Evolutionary conservation across 192 early-diverging fungal genomes (phyloP), one percentile per base, ranked within the genome.

Genomic region (Gonapodya sp.): DNA sequence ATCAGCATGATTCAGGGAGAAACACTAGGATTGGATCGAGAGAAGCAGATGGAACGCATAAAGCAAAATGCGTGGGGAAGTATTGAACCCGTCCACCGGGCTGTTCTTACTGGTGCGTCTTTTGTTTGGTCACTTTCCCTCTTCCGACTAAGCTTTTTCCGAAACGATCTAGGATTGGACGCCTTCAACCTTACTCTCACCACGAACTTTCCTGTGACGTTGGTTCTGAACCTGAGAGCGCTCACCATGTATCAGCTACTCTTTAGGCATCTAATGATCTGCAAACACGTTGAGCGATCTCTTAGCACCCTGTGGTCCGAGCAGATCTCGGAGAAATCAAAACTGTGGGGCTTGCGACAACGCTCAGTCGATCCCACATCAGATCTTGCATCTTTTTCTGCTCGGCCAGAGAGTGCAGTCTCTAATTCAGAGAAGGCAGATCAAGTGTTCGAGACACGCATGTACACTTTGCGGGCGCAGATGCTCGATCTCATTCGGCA

Each of bases 221-320:
- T 99, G 1, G 93, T 99, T 16, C 90, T 99, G 73, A 94, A 93
- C 37, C 90, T 90, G 73, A 92, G 91, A 34, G 89, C 94, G 0
- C 84, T 98, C 78, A 92, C 90, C 36, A 97, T 96, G 85, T 99
- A 99, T 84, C 95, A 95, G 82, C 85, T 96, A 1, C 81, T 98
- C 34, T 96, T 96, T 84, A 91, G 98, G 30, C 93, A 97, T 83
- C 85, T 98, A 0, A 85, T 99, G 35, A 90, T 93, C 78, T 89
- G 97, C 80, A 95, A 96, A 83, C 92, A 96, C 82, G 90, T 94
- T 0, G 98, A 99, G 84, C 91, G 94, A 37, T 86, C 92, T 30
- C 86, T 99, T 79, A 89, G 91, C 33, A 83, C 85, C 32, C 87
- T 89, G 1, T 99, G 98, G 98, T 86, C 88, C 14, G 88, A 92